Evolutionary conservation across 192 early-diverging fungal genomes (phyloP), one percentile per base, ranked within the genome.

Genomic region (Hyaloraphidium curvatum): DNA sequence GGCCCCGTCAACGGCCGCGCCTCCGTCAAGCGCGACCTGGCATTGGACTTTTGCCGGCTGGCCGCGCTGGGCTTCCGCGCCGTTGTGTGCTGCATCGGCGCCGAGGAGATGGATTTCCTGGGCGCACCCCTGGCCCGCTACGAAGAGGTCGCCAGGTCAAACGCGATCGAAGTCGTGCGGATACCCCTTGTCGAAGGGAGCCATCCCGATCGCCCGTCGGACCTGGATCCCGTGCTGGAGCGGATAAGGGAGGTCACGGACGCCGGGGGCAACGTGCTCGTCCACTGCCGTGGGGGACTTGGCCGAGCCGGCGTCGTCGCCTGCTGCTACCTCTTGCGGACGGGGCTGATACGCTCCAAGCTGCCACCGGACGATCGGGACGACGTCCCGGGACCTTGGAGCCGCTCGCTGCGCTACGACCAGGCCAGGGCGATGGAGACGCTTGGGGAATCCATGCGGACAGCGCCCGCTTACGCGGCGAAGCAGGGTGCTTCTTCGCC

Each of bases 221-320:
- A 75, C 28, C 67, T 86, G 21, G 72, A 77, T 39, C 30, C 29
- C 3, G 66, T 77, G 2, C 55, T 86, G 1, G 57, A 67, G 14
- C 54, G 59, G 48, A 71, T 83, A 14, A 68, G 73, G 27, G 50
- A 59, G 28, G 63, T 59, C 26, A 65, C 71, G 37, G 35, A 58
- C n/a, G 50, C 53, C 4, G 78, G 79, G 2, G 56, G 64, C 28
- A 74, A 72, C 59, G 71, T 84, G 0, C 61, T 86, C 28, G 67
- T 67, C 16, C 83, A 86, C 52, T 86, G 83, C 9, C 39, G 25
- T 27, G 23, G 26, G 75, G 82, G 82, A 26, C 72, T 86, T 23
- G 83, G 83, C 19, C 62, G 83, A 30, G 83, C 83, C 9, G 83
- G 79, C 1, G 53, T 86, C n/a, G 67, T 86, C 35, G 83, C 82